Base-by-base conservation (phyloP, 2,329 filamentous ascomycete genomes). In the Scopulariopsis brevicaulis region DNA sequence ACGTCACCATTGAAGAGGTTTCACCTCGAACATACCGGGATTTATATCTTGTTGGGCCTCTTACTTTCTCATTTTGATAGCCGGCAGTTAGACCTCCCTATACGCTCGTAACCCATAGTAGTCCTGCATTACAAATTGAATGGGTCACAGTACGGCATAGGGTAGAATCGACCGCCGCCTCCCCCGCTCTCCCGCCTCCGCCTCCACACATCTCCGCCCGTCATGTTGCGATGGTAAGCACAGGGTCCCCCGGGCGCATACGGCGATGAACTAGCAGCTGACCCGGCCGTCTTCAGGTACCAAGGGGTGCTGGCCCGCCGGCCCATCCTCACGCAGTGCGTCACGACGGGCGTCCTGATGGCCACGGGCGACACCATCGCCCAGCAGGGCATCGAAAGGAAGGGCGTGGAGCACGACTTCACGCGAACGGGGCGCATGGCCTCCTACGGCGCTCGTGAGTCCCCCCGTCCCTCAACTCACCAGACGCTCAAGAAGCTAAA, bases 301-400 rank as follows among this genome's bases (percentile, higher is more conserved):
- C 90, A 95, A 74, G 79, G 83, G 68, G 88, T 84, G 72, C 79
- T 96, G 69, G 86, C 87, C 65, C 82, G 84, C 66, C 83, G 89
- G 68, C 93, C 93, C 60, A 77, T 97, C 65, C 83, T 96, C 67
- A 97, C 93, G 12, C 90, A 96, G 77, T 89, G 87, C 69, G 76
- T 96, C 65, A 96, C 91, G 59, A 96, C 93, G 46, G 88, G 90
- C 54, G 81, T 97, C 60, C 85, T 99, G 62, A 99, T 97, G 70
- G 92, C 88, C 59, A 89, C 91, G 15, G 94, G 94, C 66, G 94
- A 99, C 74, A 79, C 87, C 60, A 85, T 95, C 64, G 90, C 94
- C 43, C 94, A 99, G 74, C 93, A 97, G 74, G 78, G 84, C 40
- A 89, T 99, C 60, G 93, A 97, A 74, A 86, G 84, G 71, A 85